Conservation (phyloP, 163 green algal species). For the Scenedesmus sp. region DNA sequence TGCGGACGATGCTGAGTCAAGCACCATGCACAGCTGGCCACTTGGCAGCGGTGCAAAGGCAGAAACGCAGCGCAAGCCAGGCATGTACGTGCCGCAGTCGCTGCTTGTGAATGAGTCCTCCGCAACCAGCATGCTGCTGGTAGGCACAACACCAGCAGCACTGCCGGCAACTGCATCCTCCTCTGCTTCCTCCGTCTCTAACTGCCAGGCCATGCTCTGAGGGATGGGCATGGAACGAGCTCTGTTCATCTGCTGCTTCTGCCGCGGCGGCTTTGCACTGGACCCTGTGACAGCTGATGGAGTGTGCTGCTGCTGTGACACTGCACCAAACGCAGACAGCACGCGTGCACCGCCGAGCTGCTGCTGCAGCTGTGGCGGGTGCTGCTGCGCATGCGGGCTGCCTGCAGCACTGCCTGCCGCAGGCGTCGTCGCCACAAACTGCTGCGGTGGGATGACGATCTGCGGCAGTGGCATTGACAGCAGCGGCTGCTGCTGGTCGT, state of each 20-base stretch:
- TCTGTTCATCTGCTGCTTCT: constrained; percentile 30
- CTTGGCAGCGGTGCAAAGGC: constrained; percentile 1
- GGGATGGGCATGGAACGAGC: constrained; percentile 44
- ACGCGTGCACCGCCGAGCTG: constrained; percentile 4
- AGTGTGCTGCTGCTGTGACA: constrained; percentile 4
- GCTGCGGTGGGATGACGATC: not conserved
- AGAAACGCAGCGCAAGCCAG: not conserved
- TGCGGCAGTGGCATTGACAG: constrained; percentile 19
- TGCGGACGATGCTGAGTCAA: constrained; percentile 10
- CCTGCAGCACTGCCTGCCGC: not conserved
- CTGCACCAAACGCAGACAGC: constrained; percentile 19
- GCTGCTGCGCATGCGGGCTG: constrained; percentile 11
- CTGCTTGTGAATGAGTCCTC: constrained; percentile 20
- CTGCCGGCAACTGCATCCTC: not conserved
- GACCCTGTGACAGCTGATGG: not conserved
- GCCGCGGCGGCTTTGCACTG: constrained; percentile 20
- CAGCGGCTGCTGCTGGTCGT: constrained; percentile 35
- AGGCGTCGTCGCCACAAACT: not conserved
- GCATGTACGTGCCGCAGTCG: not conserved
- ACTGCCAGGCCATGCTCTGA: not conserved
- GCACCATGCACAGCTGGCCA: constrained; percentile 51
- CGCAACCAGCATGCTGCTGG: not conserved
- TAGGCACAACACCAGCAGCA: not conserved
- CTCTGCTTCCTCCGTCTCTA: not conserved
- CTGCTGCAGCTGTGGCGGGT: not conserved